Evolutionary conservation across 306 rosid genomes (phyloP), one percentile per base, ranked within the genome.

Genomic region (Prunus salicina): DNA sequence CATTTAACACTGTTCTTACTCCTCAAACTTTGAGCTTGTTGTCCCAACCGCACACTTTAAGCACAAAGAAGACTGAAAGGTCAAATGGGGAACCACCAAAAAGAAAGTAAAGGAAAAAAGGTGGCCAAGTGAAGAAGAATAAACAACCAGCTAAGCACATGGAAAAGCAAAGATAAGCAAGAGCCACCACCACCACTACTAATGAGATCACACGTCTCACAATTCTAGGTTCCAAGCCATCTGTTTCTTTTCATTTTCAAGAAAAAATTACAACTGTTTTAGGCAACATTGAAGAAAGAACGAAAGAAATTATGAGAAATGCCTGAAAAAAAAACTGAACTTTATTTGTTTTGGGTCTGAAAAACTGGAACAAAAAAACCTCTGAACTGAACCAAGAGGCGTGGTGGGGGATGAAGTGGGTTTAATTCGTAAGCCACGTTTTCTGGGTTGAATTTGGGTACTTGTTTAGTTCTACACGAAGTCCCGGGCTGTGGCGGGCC

Each of bases 61-160:
- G 61, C 8, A 19, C 32, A 57, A 19, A 69, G 65, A 45, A 24
- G 27, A 73, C 84, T 60, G 74, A 73, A 78, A 75, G 82, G 81
- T 75, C 74, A 79, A 84, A 4, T 16, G 74, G 49, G 56, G 67
- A 50, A 45, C 76, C 75, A 24, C 28, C 32, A 64, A 79, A 51
- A 52, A 66, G 38, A 30, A 61, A 60, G 43, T 27, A 76, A 66
- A 67, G 68, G 12, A 60, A 68, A 24, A 57, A 57, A 56, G 76
- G 67, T 57, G 76, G 76, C 34, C 43, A 47, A 55, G 78, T 14
- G 73, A 47, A 73, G 68, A 84, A 85, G 27, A 78, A 73, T 80
- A 78, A 81, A 86, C 80, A 76, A 72, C 83, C 80, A 81, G 86
- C 82, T 55, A 79, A 81, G 85, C 92, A 90, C 90, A 94, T 85